Evolutionary conservation across 2,329 filamentous ascomycete genomes (phyloP), one percentile per base, ranked within the genome.

Genomic region (Endocalyx cinctus): DNA sequence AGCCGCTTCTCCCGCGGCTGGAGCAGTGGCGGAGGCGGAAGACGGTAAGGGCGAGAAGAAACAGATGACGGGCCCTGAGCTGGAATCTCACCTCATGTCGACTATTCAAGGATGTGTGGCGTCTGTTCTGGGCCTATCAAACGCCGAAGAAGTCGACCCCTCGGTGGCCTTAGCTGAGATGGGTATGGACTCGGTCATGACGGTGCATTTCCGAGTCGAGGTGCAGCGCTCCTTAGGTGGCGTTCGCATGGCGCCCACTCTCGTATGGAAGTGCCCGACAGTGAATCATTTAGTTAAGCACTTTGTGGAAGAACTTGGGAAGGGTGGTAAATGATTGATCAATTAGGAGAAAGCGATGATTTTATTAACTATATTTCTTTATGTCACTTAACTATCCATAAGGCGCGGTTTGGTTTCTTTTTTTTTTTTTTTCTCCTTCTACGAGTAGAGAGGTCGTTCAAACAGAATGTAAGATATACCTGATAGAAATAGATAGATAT

Each of bases 201-300:
- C 52, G 1, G 52, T 62, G 13, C 44, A 43, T 5, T 38, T 66
- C 33, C 46, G 62, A 15, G 43, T 47, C 26, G 48, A 59, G 40
- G 40, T 66, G 22, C 58, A 62, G 45, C 51, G 46, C 22, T 41
- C 41, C 4, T 39, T 64, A 17, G n/a, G n/a, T n/a, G 46, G 49
- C 11, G 35, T 64, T 6, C 59, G 55, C 29, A 52, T 64, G 13
- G 59, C 60, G 13, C 61, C 58, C 6, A 66, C 61, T 4, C 41
- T 67, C 32, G 55, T 52, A 2, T 67, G 64, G 63, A 61, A 48
- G 31, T 50, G 57, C 39, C 63, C 62, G 2, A 65, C 64, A n/a
- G 54, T 63, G 1, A 42, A 35, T 4, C 56, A 59, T 43, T 34
- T 66, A n/a, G n/a, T n/a, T n/a, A n/a, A n/a, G n/a, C n/a, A n/a